phyloP scores from a whole-genome alignment of 768 basidiomycete species.

The Ramaria rubella region DNA sequence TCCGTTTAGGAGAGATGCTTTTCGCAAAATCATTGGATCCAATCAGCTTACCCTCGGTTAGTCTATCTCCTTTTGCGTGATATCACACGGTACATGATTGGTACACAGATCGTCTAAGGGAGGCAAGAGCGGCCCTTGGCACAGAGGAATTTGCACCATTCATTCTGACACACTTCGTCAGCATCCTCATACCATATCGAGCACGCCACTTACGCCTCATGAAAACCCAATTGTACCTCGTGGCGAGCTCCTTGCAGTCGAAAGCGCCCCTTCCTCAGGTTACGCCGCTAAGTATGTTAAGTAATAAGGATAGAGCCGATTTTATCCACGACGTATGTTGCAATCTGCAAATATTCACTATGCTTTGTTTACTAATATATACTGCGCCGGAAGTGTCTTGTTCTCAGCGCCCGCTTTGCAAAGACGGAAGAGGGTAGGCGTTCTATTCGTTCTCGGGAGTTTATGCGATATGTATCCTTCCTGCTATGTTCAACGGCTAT shows the following conservation, averaged over 20 bases:
- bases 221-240: conserved; percentile 16
- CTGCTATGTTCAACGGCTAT: conserved; percentile 13
- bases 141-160: conserved; percentile 14
- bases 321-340: conserved; percentile 6
- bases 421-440: conserved; percentile 17
- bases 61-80: too few relatives aligned
- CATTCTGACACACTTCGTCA: conserved; percentile 17
- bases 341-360: background rate
- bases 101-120: conserved; percentile 16
- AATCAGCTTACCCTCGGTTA: conserved; percentile 23
- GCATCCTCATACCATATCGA: conserved; percentile 18
- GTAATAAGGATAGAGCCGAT: background rate
- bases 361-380: too few relatives aligned
- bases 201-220: conserved; percentile 13
- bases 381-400: conserved; percentile 15
- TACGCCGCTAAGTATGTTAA: conserved; percentile 11
- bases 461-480: conserved; percentile 17
- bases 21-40: conserved; percentile 14
- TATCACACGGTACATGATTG: too few relatives aligned
- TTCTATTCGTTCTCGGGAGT: conserved; percentile 15
- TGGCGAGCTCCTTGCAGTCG: conserved; percentile 17
- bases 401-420: conserved; percentile 17
- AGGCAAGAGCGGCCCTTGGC: conserved; percentile 15
- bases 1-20: conserved; percentile 16
- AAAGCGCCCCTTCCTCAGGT: conserved; percentile 21